Evolutionary conservation across 345 rosid genomes (phyloP).

Genomic region (Excoecaria agallocha): DNA sequence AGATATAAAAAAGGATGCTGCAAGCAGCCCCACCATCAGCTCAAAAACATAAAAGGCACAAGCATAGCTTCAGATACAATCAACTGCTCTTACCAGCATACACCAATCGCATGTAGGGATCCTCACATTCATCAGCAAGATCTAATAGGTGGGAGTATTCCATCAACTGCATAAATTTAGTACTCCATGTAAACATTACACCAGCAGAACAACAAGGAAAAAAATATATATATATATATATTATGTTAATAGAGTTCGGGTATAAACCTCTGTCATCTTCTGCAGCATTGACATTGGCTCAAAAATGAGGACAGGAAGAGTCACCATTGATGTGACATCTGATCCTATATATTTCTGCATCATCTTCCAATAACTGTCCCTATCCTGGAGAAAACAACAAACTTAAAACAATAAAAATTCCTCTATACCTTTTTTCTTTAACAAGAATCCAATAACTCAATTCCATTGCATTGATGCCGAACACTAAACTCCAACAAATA

Average conservation of each 20-base stretch:
- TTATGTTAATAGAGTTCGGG: background rate
- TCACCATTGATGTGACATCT: slow-evolving; percentile 90
- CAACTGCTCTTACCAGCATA: slow-evolving; percentile 57
- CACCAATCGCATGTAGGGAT: slow-evolving; percentile 83
- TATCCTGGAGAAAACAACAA: slow-evolving; percentile 45
- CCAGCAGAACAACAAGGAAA: background rate
- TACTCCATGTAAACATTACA: background rate
- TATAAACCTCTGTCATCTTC: slow-evolving; percentile 88
- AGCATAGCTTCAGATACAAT: background rate
- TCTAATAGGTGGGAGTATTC: slow-evolving; percentile 80
- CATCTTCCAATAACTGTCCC: slow-evolving; percentile 92
- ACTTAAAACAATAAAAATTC: background rate
- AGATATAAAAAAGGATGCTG: slow-evolving; percentile 90
- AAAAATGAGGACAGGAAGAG: slow-evolving; percentile 86
- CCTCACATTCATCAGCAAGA: slow-evolving; percentile 85
- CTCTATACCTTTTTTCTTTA: background rate
- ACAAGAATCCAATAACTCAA: background rate
- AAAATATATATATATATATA: background rate
- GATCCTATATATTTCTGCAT: slow-evolving; percentile 90
- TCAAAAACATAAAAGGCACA: background rate
- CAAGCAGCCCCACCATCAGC: slow-evolving; percentile 14
- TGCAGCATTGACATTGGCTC: slow-evolving; percentile 97
- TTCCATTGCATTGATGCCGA: background rate
- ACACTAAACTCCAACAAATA: background rate
- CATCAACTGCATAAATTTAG: slow-evolving; percentile 58